A percentile compares a stretch with the other conserved stretches of the same genome.
phyloP scores from a whole-genome alignment of 1,284 basidiomycete species.

The Mycena citricolor region DNA sequence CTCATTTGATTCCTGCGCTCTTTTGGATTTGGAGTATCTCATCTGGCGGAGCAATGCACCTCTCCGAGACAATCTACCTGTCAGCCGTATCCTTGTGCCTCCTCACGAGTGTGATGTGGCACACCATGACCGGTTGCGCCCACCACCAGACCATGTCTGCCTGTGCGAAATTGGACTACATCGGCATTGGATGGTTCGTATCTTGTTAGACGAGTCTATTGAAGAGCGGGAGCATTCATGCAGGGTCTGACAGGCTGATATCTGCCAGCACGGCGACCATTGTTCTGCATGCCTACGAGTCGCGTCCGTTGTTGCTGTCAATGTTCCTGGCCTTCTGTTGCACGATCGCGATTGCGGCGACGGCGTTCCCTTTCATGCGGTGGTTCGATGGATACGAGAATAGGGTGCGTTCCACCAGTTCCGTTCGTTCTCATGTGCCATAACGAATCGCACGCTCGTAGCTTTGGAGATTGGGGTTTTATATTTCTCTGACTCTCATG shows the following conservation, averaged over 20 bases:
- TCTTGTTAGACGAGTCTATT: no score
- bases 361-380: conserved; percentile 79
- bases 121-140: conserved; percentile 81
- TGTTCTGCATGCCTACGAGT: conserved; percentile 70
- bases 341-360: conserved; percentile 69
- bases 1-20: conserved; percentile 80
- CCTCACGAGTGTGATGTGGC: conserved; percentile 74
- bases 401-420: conserved; percentile 62
- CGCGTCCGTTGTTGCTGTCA: no score
- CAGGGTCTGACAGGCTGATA: conserved; percentile 58
- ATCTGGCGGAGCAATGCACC: no score
- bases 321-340: conserved; percentile 64
- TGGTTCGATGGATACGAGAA: conserved; percentile 86
- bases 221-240: no score
- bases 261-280: conserved; percentile 68
- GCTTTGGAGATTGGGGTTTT: conserved; percentile 78
- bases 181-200: conserved; percentile 75
- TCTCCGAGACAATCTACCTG: conserved; percentile 64
- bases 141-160: conserved; percentile 69
- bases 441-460: no score
- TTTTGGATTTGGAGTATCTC: conserved; percentile 56
- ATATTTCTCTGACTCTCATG: conserved; percentile 72
- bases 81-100: conserved; percentile 72
- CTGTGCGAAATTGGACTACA: conserved; percentile 78
- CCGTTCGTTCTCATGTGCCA: conserved; percentile 2